phyloP scores from a whole-genome alignment of 129 eudicot genomes.

The Chrysanthemum makinoi region DNA sequence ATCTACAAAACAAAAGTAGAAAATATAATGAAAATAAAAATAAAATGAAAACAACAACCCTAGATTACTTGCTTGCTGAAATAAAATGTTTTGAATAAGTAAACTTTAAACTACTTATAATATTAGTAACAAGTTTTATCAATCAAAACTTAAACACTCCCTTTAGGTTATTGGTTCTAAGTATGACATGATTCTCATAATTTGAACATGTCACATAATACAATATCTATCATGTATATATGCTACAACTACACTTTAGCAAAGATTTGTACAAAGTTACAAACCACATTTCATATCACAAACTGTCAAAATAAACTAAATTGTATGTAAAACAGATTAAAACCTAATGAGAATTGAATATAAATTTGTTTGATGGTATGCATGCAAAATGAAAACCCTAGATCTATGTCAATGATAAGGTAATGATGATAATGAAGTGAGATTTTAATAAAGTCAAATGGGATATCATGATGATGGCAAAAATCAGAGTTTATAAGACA shows the following conservation, averaged over 20 bases:
- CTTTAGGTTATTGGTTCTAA: not conserved
- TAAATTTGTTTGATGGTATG: conserved; percentile 2
- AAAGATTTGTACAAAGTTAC: too few species aligned
- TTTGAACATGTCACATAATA: too few species aligned
- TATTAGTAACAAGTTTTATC: too few species aligned
- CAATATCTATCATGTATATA: too few species aligned
- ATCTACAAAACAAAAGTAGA: not conserved
- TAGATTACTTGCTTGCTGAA: too few species aligned
- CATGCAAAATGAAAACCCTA: conserved; percentile 38
- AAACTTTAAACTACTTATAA: too few species aligned
- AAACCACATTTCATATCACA: not conserved
- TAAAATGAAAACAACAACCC: too few species aligned
- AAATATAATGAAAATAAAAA: not conserved
- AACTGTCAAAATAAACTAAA: not conserved
- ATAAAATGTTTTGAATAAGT: too few species aligned
- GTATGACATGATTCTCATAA: not conserved
- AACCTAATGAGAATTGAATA: not conserved
- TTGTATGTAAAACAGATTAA: not conserved
- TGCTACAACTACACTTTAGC: too few species aligned
- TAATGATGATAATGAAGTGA: conserved; percentile 24
- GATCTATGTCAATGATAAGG: conserved; percentile 32
- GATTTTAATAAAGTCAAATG: conserved; percentile 18
- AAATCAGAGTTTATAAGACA: conserved; percentile 20
- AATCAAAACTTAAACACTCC: too few species aligned
- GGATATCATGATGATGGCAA: conserved; percentile 31